phyloP scores from a whole-genome alignment of 805 yeast genomes.

The Debaryomyces castellii region DNA sequence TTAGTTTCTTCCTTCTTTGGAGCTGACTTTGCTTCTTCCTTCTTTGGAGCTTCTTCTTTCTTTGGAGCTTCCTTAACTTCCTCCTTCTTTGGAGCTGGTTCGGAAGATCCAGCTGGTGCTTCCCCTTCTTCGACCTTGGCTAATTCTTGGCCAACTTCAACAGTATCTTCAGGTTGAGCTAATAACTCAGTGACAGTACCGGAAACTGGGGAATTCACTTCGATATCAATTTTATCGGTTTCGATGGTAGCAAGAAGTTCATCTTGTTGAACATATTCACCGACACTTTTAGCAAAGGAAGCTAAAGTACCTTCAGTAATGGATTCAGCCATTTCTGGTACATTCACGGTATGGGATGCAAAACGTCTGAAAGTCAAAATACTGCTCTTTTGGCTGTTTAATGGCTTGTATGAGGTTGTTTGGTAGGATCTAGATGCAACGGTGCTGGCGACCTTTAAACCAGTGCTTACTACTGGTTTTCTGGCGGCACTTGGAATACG shows the following conservation, averaged over 20 bases:
- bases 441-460: slow-evolving; percentile 12
- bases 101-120: slow-evolving; percentile 61
- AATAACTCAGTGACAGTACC: slow-evolving; percentile 87
- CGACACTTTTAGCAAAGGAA: slow-evolving; percentile 66
- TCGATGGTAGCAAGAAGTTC: slow-evolving; percentile 95
- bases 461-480: slow-evolving; percentile 10
- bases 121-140: slow-evolving; percentile 80
- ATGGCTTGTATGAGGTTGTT: slow-evolving; percentile 6
- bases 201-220: slow-evolving; percentile 89
- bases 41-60: slow-evolving; percentile 28
- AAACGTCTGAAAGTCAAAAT: slow-evolving; percentile 31
- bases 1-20: slow-evolving; percentile 23
- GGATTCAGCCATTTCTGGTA: slow-evolving; percentile 98
- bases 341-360: slow-evolving; percentile 63
- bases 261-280: slow-evolving; percentile 83
- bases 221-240: slow-evolving; percentile 97
- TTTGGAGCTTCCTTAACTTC: slow-evolving; percentile 19
- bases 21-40: slow-evolving; percentile 18
- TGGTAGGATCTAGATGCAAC: slow-evolving; percentile 19
- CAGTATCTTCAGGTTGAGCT: slow-evolving; percentile 86
- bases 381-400: slow-evolving; percentile 5
- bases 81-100: slow-evolving; percentile 25
- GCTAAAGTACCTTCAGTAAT: slow-evolving; percentile 94
- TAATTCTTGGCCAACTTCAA: slow-evolving; percentile 91
- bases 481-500: slow-evolving; percentile 22